Percentiles rank a stretch among this genome's conserved stretches.
Evolutionary conservation across 75 land plant species (phyloP).

Genomic region (Chamaecyparis obtusa): DNA sequence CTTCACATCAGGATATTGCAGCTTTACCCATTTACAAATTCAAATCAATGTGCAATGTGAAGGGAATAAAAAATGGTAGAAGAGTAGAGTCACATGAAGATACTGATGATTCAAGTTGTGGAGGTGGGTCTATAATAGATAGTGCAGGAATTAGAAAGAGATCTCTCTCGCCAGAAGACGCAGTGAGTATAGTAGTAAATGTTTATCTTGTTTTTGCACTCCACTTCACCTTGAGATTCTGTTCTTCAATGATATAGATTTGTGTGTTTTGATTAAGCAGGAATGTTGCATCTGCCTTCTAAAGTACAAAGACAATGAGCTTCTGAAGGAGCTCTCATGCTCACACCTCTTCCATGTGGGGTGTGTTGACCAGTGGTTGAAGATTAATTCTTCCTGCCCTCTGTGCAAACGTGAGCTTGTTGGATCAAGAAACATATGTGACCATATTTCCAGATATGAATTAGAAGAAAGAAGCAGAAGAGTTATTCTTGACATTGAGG

Average conservation of each 20-base stretch:
- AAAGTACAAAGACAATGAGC: conserved; percentile 61
- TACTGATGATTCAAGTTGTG: neutral
- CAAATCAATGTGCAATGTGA: conserved; percentile 12
- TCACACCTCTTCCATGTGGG: conserved; percentile 62
- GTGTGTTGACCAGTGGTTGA: conserved; percentile 81
- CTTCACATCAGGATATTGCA: conserved; percentile 61
- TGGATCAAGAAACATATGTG: neutral
- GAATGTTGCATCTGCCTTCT: conserved; percentile 80
- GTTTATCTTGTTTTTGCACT: neutral
- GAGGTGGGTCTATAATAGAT: neutral
- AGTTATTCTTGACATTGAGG: neutral
- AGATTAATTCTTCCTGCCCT: conserved; percentile 67
- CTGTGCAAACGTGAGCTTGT: conserved; percentile 56
- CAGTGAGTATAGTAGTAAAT: conserved; percentile 32
- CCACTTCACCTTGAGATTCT: neutral
- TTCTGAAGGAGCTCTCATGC: conserved; percentile 67
- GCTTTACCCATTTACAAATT: conserved; percentile 49
- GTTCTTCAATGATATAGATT: neutral
- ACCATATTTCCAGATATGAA: conserved; percentile 4
- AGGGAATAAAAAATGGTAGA: neutral
- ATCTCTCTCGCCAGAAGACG: conserved; percentile 15
- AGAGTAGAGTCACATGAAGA: conserved; percentile 10
- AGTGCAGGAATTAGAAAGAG: conserved; percentile 10
- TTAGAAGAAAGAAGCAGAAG: neutral
- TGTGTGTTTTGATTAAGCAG: conserved; percentile 25